These are phyloP conservation scores for Lachancea thermotolerans DNA, from an alignment of 805 yeast genomes.

Conservation along the genomic window DNA sequence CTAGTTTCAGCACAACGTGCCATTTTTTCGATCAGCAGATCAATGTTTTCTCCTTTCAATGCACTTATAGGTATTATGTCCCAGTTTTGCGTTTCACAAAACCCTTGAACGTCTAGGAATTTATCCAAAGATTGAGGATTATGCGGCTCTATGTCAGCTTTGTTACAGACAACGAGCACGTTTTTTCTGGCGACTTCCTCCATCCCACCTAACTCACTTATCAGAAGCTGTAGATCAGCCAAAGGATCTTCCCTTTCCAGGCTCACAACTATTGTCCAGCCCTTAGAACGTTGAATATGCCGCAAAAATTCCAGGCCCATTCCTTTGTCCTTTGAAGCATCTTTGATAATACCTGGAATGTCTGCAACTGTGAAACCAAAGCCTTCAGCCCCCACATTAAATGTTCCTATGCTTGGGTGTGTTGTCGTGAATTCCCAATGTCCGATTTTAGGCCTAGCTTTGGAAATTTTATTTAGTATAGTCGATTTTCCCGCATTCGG, in stretches of 20 bases:
- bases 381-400: slow-evolving; percentile 54
- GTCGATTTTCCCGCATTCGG: slow-evolving; percentile 98
- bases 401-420: slow-evolving; percentile 88
- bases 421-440: slow-evolving; percentile 97
- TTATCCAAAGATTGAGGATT: slow-evolving; percentile 39
- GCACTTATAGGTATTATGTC: slow-evolving; percentile 83
- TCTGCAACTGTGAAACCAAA: slow-evolving; percentile 86
- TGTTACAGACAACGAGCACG: slow-evolving; percentile 81
- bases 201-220: slow-evolving; percentile 62
- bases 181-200: slow-evolving; percentile 53
- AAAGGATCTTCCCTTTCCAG: slow-evolving; percentile 64
- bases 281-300: slow-evolving; percentile 88
- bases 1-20: slow-evolving; percentile 36
- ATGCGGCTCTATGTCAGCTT: slow-evolving; percentile 63
- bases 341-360: slow-evolving; percentile 91
- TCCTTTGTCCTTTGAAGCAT: slow-evolving; percentile 80
- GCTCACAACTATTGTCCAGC: slow-evolving; percentile 79
- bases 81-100: slow-evolving; percentile 48
- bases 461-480: slow-evolving; percentile 74
- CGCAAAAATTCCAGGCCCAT: slow-evolving; percentile 90
- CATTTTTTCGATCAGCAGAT: slow-evolving; percentile 64
- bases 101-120: slow-evolving; percentile 40
- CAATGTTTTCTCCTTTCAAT: slow-evolving; percentile 60
- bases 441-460: slow-evolving; percentile 86
- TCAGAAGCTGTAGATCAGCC: slow-evolving; percentile 52